Base-by-base conservation (phyloP, 129 eudicot genomes). In the Erigeron canadensis region DNA sequence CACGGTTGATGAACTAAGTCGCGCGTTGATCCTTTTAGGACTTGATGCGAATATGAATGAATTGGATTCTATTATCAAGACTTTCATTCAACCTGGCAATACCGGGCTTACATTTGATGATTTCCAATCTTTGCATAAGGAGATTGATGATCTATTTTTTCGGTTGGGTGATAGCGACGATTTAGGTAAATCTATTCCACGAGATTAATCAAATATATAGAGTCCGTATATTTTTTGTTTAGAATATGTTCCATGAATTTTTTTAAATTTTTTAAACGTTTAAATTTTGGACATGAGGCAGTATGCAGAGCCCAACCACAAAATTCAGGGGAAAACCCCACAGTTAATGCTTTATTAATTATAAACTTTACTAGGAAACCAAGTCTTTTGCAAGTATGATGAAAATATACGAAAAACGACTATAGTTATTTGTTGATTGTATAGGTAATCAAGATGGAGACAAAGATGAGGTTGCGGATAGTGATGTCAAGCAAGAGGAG, bases 1-100 rank as follows among this genome's bases (percentile, higher is more conserved):
- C 54, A 88, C 86, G 34, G 82, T 81, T 0, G 96, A 91, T 21
- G 95, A 91, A 79, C 87, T 90, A 73, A 80, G 81, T 59, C 87
- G 81, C 11, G 97, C 95, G 0, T 84, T 90, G 13, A 74, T 71
- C 42, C 80, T 77, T 12, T 84, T 91, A 28, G 92, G 97, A 0
- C 77, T 91, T 1, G 90, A 91, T 7, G 65, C 91, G 2, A 90
- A 88, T 18, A 56, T 46, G 8, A 50, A 76, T 10, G 85, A 87
- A 18, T 23, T 91, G 10, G 89, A 84, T 6, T 59, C 88, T 4
- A 74, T 84, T 28, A 79, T 91, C 42, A 68, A 78, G 3, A 43
- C 86, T 47, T 86, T 83, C 54, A 71, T 88, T 44, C 78, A 80
- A 16, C 84, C 87, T 0, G 97, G 85, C 0, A 80, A 86, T 47